Evolutionary conservation across 768 basidiomycete species (phyloP), one percentile per base, ranked within the genome.

Genomic region (Lentinula lateritia): DNA sequence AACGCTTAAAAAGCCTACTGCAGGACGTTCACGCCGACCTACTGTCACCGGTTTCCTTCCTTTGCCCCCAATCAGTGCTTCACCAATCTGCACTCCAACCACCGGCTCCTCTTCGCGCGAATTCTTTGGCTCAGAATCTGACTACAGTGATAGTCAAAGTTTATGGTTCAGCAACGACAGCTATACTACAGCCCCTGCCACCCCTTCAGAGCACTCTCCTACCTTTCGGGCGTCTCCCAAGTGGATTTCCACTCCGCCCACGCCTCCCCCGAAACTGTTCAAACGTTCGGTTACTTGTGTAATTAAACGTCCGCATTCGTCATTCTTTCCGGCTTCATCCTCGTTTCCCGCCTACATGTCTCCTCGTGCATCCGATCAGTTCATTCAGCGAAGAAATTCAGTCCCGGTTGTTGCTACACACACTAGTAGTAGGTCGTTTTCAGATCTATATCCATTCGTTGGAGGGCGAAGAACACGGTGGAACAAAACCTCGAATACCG

Each of bases 201-300:
- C 71, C 18, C 68, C 69, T 57, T 69, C 68, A 13, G 59, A 60
- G 13, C 20, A 5, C 8, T 36, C 58, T 38, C 41, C 52, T 5
- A 42, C 36, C 42, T 18, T 23, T 45, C 32, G 35, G 45, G 39
- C 71, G 16, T 56, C 80, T 3, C 83, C 83, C 48, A 83, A 78
- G 53, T 84, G 84, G 84, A 82, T 79, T 46, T 80, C 84, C 13
- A 83, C 80, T 9, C 84, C 83, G 32, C 83, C 84, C 32, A 85
- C 84, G 10, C 83, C 85, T 41, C 83, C 83, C 20, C 72, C 77
- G 56, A 77, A 75, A 65, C 66, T 71, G 62, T 61, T 75, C 61
- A 78, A 76, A 54, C 74, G 75, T 58, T 75, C 75, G 2, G 70
- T 74, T 55, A 72, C 74, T 55, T 70, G 70, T 59, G 66, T 72